Conservation (phyloP, 2,329 filamentous ascomycete genomes). For the Paraconiothyrium sp. region DNA sequence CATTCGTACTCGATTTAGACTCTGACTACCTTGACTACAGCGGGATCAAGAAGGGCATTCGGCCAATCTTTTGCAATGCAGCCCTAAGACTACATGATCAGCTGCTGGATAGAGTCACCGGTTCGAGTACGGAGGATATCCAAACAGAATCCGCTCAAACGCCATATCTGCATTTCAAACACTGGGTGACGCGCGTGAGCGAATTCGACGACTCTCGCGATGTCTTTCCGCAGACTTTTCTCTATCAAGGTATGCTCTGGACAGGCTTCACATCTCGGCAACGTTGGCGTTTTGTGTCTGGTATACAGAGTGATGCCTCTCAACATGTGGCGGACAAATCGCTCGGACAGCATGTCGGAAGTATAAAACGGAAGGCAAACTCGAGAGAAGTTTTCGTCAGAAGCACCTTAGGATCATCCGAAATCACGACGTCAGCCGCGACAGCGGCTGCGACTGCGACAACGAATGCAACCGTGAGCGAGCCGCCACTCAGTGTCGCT, state of each 20-base stretch:
- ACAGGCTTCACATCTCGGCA: conserved; percentile 39
- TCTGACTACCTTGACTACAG: conserved; percentile 32
- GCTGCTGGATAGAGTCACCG: conserved; percentile 38
- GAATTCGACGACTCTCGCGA: conserved; percentile 57
- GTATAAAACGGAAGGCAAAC: background rate
- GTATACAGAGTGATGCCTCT: conserved; percentile 23
- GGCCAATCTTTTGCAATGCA: conserved; percentile 43
- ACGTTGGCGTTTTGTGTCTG: conserved; percentile 42
- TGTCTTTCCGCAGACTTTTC: conserved; percentile 55
- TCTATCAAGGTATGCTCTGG: conserved; percentile 44
- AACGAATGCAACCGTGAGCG: background rate
- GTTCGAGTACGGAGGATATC: conserved; percentile 11
- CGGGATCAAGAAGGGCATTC: conserved; percentile 23
- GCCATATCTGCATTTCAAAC: conserved; percentile 51
- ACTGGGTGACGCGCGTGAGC: conserved; percentile 55
- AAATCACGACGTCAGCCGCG: background rate
- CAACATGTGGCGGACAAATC: conserved; percentile 21
- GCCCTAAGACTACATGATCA: conserved; percentile 41
- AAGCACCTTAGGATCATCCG: background rate
- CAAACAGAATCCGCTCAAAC: conserved; percentile 14
- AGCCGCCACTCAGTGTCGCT: background rate
- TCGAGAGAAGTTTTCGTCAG: background rate
- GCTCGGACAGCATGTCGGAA: background rate
- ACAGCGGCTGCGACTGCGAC: background rate
- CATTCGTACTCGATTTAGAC: conserved; percentile 44